Evolutionary conservation across 768 basidiomycete genomes (phyloP), one percentile per base, ranked within the genome.

Genomic region (Pulveroboletus sp.): DNA sequence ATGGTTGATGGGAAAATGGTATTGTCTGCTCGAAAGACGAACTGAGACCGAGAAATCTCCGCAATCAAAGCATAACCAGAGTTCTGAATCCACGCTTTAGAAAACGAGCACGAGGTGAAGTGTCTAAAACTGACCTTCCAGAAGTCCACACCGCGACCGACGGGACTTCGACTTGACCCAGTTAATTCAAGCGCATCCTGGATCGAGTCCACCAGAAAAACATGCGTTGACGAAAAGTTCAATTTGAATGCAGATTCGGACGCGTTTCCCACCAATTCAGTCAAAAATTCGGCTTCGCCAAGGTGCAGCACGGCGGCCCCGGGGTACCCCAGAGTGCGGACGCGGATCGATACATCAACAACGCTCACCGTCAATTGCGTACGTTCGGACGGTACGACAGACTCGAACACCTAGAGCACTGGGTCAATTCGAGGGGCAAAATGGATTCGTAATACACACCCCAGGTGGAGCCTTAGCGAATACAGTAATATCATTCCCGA

Each of bases 381-480:
- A 36, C 86, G 71, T 63, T 98, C 96, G 47, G 78, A 92, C 2
- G 96, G 96, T 14, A 93, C 81, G 12, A 96, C 93, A 20, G 91
- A 79, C 65, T 94, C 94, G 61, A 99, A 99, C 1, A 89, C 86
- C 93, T 83, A 51, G 6, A 30, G 41, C 16, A 24, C 41, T 23
- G 17, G 26, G 20, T 50, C 35, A 34, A 23, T 43, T 51, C 41
- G 53, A 45, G 20, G 17, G 31, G 17, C 14, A 10, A 39, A 37
- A 45, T 34, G 23, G 27, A 44, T 42, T 43, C n/a, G 47, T 34
- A 22, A 38, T 10, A 76, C 87, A 53, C 68, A 93, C 95, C 19
- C 89, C 93, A 39, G 90, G 87, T 5, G 96, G 96, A 23, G 92
- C 81, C 64, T 90, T 91, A 16, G 73, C 71, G 60, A 93, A 94